phyloP scores from a whole-genome alignment of 2,329 filamentous ascomycete species.

The Calonectria pseudoturangicola region DNA sequence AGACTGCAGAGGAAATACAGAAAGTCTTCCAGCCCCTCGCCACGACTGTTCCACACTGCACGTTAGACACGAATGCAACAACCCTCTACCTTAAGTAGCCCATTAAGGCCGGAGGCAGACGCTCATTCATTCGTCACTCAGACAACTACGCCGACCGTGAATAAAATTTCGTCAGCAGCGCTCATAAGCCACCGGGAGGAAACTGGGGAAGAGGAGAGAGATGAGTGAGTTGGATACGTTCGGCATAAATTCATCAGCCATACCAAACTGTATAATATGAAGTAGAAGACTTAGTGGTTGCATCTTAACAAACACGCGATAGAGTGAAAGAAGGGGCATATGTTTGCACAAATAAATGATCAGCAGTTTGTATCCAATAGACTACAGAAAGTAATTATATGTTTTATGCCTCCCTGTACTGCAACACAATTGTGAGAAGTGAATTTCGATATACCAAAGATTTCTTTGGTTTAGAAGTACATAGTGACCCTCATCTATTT shows the following conservation, averaged over 20 bases:
- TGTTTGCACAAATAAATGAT: background rate
- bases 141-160: background rate
- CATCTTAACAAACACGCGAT: too few species aligned
- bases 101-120: background rate
- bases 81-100: background rate
- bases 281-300: slow-evolving; percentile 24
- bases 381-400: background rate
- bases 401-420: background rate
- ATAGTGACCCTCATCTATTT: slow-evolving; percentile 53
- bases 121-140: too few species aligned
- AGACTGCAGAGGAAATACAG: background rate
- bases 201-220: slow-evolving; percentile 8
- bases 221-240: background rate
- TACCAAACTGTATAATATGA: background rate
- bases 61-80: background rate
- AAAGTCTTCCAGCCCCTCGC: background rate
- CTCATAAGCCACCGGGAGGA: slow-evolving; percentile 28
- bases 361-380: background rate
- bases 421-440: slow-evolving; percentile 11
- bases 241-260: background rate
- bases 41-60: slow-evolving; percentile 28
- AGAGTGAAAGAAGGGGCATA: too few species aligned
- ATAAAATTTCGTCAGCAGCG: slow-evolving; percentile 22
- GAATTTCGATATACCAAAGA: background rate
- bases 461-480: background rate